Base-by-base conservation (phyloP, 108 stramenopile species). In the Skeletonema marinoi region DNA sequence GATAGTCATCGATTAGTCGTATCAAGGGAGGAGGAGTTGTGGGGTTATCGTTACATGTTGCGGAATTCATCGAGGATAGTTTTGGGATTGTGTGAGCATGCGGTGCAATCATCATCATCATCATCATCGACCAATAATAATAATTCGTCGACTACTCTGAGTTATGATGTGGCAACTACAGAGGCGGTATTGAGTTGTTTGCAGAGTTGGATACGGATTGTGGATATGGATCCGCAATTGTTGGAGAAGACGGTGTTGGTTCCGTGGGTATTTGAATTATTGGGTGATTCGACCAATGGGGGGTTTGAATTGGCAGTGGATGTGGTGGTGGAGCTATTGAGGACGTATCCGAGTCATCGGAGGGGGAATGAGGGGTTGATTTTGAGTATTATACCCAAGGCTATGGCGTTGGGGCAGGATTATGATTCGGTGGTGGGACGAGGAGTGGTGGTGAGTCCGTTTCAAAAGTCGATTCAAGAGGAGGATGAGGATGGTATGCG, bases 401-500 rank as follows among this genome's bases (percentile, higher is more conserved):
- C 92, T 16, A 90, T 91, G 71, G 76, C 75, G 4, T 80, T 88
- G 56, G 82, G 87, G 33, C 21, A 65, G 7, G 66, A 41, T 9
- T 19, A 3, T 35, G 4, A 4, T 6, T 10, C 10, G 3, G 38
- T 39, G 38, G 38, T 10, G 38, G 39, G 39, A 12, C 4, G 73
- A 30, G 25, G 33, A 17, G 48, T 50, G 3, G 32, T 36, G 48
- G 17, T 60, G 30, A 66, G 75, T 14, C 73, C 77, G 25, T 69
- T 78, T 60, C 70, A 66, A 44, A 83, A 73, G 32, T 65, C 86
- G 35, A 56, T 86, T 63, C 61, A 51, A 38, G 87, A 85, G 38
- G 93, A 88, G 25, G 93, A 97, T 66, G 93, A 93, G 67, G 96
- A 98, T 81, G 84, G 86, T 35, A 81, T 90, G 68, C 71, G 89